A percentile compares a stretch with the other conserved stretches of the same genome.
phyloP scores from a whole-genome alignment of 352 stramenopile species.

The Blastocystis sp. region DNA sequence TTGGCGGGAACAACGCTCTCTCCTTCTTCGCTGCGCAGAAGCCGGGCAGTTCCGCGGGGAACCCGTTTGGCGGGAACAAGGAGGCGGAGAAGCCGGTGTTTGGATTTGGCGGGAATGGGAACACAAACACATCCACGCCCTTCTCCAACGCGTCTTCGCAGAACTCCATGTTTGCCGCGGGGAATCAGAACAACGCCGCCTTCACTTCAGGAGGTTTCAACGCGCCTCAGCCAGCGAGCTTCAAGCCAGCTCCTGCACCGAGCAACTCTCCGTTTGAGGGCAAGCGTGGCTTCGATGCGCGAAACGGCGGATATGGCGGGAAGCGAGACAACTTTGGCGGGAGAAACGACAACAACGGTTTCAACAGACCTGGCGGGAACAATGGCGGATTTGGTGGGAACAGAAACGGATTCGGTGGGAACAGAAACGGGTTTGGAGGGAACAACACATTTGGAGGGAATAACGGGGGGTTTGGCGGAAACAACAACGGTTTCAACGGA shows the following conservation, averaged over 20 bases:
- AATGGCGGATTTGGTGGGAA: not conserved
- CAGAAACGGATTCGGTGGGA: not conserved
- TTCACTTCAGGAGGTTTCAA: too few species aligned
- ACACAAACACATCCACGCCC: not conserved
- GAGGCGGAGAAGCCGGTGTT: not conserved
- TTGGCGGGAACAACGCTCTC: not conserved
- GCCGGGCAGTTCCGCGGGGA: not conserved
- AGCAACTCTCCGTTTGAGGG: too few species aligned
- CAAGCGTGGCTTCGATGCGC: too few species aligned
- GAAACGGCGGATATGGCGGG: too few species aligned
- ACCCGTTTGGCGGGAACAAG: not conserved
- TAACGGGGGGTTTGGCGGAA: not conserved
- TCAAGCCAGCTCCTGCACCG: too few species aligned
- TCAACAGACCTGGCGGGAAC: not conserved
- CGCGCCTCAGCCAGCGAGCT: too few species aligned
- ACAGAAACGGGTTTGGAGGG: not conserved
- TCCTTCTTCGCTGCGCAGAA: slow-evolving; percentile 15
- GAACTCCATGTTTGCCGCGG: too few species aligned
- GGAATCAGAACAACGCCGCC: too few species aligned
- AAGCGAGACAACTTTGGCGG: too few species aligned
- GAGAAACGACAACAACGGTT: not conserved
- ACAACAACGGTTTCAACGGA: not conserved
- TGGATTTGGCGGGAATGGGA: not conserved
- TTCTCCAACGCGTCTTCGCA: too few species aligned
- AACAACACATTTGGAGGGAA: too few species aligned